Evolutionary conservation across 2,329 filamentous ascomycete genomes (phyloP), one percentile per base, ranked within the genome.

Genomic region (Coniochaeta sp.): DNA sequence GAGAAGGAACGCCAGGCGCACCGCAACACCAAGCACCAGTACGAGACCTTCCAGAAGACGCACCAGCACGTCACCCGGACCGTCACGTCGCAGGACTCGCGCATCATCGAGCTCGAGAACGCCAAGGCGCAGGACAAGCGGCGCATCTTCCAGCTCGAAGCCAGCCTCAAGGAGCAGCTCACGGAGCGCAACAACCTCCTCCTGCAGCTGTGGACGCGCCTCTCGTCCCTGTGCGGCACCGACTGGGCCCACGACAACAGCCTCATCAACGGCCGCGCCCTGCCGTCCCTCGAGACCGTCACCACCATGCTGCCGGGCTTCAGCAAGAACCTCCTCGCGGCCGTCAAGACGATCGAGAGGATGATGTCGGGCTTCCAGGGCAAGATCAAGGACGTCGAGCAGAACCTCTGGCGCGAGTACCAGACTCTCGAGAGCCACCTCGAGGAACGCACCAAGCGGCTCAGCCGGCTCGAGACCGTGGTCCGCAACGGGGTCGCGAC

Each of bases 171-270:
- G 66, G 93, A 97, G 58, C 92, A 98, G 74, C 82, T 98, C 43
- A 84, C 83, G 50, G 95, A 98, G 75, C 88, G 95, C 60, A 97
- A 98, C 75, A 89, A 90, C 62, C 79, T 99, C 58, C 81, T 98
- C 19, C 83, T 97, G 24, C 82, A 86, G n/a, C 78, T 98, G 6
- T 99, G 95, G 95, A 93, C 93, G 64, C 85, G 90, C 54, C 81
- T 99, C 9, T 93, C 91, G 3, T 82, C 85, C 0, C 81, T 98
- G 50, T 98, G 95, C 68, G 95, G 95, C 12, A 83, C 86, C 0
- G 95, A 98, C 70, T 99, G 95, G 93, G 86, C 90, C 5, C 90
- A 96, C 72, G 87, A 89, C 68, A 93, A 98, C 73, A 89, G 89
- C 60, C 84, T 96, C 26, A 90, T 98, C 70, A 93, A 95, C 68